Base-by-base conservation (phyloP, 768 basidiomycete genomes). In the Chlorophyllum brunneum region DNA sequence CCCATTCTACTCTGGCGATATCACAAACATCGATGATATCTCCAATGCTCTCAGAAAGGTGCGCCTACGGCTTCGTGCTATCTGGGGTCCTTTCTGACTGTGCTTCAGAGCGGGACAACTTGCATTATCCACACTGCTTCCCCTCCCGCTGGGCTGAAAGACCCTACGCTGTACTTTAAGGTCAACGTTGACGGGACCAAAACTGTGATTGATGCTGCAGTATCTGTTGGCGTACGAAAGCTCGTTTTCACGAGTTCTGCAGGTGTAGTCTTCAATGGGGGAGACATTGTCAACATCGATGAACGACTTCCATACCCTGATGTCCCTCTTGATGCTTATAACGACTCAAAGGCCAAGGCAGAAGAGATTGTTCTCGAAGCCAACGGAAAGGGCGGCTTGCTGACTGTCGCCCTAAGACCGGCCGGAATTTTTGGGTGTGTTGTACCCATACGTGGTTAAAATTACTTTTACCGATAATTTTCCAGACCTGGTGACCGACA, bases 71-170 rank as follows among this genome's bases (percentile, higher is more conserved):
- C 41, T 45, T 10, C 20, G 37, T 44, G 39, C 18, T 1, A 8
- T 41, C 27, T 18, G 18, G 5, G 51, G 58, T 51, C 34, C 41
- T 22, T 30, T 26, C 27, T 52, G 26, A 48, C 50, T 51, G 7
- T 43, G 43, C 30, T 48, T 0, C 56, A 92, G 88, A 86, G 86
- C 56, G 83, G 84, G 33, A 79, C 92, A 23, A 94, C 92, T 0
- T 91, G 88, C 61, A 88, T 98, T 56, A 92, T 99, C 56, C 97
- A 99, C 67, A 98, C 95, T 8, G 97, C 95, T 15, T 95, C 94
- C 5, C 81, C 81, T 4, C 87, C 83, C 58, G 89, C 81, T 11
- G 78, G 75, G 46, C 58, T 80, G 46, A 80, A 81, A 51, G 76
- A 88, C 58, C 74, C 81, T 0, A 81, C 81, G 1, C 64, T 98